These are phyloP conservation scores for Nitzschia sp. DNA, from an alignment of 108 stramenopile genomes.

Conservation along the genomic window DNA sequence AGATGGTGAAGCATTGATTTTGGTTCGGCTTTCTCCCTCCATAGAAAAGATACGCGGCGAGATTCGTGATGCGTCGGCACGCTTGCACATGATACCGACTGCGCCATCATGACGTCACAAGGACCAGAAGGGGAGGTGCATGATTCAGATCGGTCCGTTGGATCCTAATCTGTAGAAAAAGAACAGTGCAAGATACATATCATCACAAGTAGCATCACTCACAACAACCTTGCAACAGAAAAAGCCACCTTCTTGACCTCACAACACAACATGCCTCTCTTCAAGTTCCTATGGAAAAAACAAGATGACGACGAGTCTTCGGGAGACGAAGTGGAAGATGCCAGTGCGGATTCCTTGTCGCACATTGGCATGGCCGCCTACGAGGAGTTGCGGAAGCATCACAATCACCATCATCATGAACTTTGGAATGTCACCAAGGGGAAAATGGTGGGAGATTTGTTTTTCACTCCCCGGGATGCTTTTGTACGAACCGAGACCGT, in stretches of 20 bases:
- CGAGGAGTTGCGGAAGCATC: slow-evolving; percentile 45
- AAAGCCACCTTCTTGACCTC: background rate
- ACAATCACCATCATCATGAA: slow-evolving; percentile 51
- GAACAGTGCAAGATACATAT: too few species aligned
- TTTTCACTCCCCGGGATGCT: slow-evolving; percentile 44
- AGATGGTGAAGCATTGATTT: too few species aligned
- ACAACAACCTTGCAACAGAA: background rate
- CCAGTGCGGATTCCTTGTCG: slow-evolving; percentile 39
- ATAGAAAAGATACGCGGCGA: too few species aligned
- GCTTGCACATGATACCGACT: too few species aligned
- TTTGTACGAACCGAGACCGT: slow-evolving; percentile 19
- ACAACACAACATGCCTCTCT: slow-evolving; percentile 31
- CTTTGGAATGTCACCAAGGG: slow-evolving; percentile 73
- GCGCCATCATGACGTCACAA: too few species aligned
- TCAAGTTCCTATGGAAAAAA: slow-evolving; percentile 13
- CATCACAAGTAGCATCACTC: too few species aligned
- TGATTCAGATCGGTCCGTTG: too few species aligned
- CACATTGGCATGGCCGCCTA: slow-evolving; percentile 53
- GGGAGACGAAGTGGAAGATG: slow-evolving; percentile 56
- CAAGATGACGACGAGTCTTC: slow-evolving; percentile 45
- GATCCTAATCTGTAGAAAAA: too few species aligned
- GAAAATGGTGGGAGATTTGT: slow-evolving; percentile 37
- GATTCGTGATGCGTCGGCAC: too few species aligned
- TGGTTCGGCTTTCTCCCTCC: too few species aligned
- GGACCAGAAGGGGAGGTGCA: too few species aligned